phyloP scores from a whole-genome alignment of 2,329 filamentous ascomycete species.

The Stachybotrys chlorohalonatus region DNA sequence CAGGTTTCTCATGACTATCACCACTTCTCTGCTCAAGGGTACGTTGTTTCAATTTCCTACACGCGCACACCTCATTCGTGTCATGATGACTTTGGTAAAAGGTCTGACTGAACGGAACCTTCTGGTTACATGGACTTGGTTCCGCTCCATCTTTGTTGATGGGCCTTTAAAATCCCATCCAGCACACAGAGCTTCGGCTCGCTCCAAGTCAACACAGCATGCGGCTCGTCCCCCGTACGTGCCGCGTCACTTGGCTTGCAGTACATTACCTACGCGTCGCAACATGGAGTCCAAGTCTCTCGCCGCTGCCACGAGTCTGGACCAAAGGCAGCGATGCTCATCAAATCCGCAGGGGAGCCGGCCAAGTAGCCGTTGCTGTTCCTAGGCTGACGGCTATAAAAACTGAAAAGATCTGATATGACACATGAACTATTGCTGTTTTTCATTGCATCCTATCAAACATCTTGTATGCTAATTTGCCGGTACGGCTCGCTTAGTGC shows the following conservation, averaged over 20 bases:
- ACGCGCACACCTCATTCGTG: constrained; percentile 5
- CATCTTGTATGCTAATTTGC: background rate
- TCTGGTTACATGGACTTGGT: constrained; percentile 32
- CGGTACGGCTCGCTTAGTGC: background rate
- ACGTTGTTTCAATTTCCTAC: too few relatives aligned
- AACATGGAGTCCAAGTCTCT: constrained; percentile 44
- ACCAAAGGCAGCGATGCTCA: constrained; percentile 50
- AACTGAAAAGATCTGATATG: constrained; percentile 72
- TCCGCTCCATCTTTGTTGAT: constrained; percentile 3
- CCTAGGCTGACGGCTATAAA: constrained; percentile 39
- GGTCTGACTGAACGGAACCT: constrained; percentile 45
- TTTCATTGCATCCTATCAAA: constrained; percentile 1
- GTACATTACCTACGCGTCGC: constrained; percentile 24
- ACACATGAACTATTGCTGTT: constrained; percentile 3
- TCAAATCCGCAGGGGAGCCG: constrained; percentile 3
- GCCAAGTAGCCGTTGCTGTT: constrained; percentile 39
- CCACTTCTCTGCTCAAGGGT: too few relatives aligned
- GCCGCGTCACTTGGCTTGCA: constrained; percentile 2
- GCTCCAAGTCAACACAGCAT: background rate
- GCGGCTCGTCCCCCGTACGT: too few relatives aligned
- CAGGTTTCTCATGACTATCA: too few relatives aligned
- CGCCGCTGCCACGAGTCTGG: constrained; percentile 32
- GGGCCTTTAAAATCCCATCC: constrained; percentile 6
- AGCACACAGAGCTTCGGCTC: constrained; percentile 1
- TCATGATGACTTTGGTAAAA: constrained; percentile 58